Evolutionary conservation across 345 rosid genomes (phyloP).

Genomic region (Hibiscus syriacus): DNA sequence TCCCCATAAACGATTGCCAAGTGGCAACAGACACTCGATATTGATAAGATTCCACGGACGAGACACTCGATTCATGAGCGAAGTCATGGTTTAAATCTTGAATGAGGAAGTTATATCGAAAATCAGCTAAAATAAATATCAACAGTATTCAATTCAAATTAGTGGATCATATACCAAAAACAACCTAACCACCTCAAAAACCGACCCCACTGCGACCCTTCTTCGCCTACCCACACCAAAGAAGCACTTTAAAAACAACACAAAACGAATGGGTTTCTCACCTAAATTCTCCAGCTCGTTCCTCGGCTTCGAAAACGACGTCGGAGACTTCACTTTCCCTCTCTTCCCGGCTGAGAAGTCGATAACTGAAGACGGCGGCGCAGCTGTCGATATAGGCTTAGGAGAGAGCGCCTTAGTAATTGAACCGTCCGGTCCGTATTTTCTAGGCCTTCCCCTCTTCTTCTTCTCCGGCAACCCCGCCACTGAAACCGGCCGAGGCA

Average conservation of each 20-base stretch:
- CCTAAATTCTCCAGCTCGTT: slow-evolving; percentile 66
- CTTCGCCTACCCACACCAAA: too few species aligned
- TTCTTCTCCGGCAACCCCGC: slow-evolving; percentile 46
- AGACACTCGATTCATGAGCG: too few species aligned
- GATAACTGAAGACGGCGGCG: slow-evolving; percentile 69
- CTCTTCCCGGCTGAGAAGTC: slow-evolving; percentile 84
- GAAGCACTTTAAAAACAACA: neutral
- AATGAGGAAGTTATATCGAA: too few species aligned
- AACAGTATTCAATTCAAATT: too few species aligned
- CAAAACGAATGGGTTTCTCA: slow-evolving; percentile 16
- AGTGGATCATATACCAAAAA: too few species aligned
- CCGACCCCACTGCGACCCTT: too few species aligned
- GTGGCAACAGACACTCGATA: slow-evolving; percentile 24
- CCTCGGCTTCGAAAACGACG: slow-evolving; percentile 55
- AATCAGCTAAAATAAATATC: too few species aligned
- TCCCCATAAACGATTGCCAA: slow-evolving; percentile 15
- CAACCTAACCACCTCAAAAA: too few species aligned
- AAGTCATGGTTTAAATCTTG: too few species aligned
- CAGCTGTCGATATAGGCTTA: slow-evolving; percentile 80
- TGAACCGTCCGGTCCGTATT: slow-evolving; percentile 81
- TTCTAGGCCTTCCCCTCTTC: slow-evolving; percentile 93
- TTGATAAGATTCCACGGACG: slow-evolving; percentile 44
- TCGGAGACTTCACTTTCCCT: slow-evolving; percentile 57
- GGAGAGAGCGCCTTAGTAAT: slow-evolving; percentile 64
- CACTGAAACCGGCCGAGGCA: slow-evolving; percentile 11